Evolutionary conservation across 2,329 filamentous ascomycete genomes (phyloP).

Genomic region (Trichoderma pleuroti): DNA sequence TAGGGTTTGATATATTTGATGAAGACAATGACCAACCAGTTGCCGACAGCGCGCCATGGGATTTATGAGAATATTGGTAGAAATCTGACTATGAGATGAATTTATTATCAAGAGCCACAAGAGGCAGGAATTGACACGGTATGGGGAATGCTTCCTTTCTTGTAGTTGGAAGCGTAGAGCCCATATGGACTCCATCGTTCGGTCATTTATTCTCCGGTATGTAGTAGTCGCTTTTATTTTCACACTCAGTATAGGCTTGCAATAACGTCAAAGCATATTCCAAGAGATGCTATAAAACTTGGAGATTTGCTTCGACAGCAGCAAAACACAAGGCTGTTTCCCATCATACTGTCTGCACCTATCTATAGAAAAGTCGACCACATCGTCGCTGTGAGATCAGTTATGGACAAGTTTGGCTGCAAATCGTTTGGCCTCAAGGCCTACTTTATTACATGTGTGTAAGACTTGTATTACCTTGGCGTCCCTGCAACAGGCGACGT

Average conservation of each 20-base stretch:
- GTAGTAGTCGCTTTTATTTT: background rate
- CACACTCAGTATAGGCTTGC: background rate
- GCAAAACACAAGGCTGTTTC: too few species aligned
- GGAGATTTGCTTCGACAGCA: too few species aligned
- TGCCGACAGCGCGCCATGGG: background rate
- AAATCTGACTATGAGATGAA: background rate
- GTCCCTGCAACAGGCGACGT: background rate
- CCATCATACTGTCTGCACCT: too few species aligned
- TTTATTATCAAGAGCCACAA: background rate
- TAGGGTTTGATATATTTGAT: constrained; percentile 4
- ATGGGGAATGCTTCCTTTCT: background rate
- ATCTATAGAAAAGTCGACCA: background rate
- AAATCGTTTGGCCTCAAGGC: background rate
- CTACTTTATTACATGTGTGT: background rate
- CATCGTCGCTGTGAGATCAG: background rate
- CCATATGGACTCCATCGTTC: background rate
- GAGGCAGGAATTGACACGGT: background rate
- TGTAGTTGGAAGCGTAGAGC: background rate
- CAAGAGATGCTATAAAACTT: too few species aligned
- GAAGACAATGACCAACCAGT: constrained; percentile 4
- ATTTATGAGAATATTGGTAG: background rate
- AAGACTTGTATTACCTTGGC: background rate
- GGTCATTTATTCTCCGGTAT: background rate
- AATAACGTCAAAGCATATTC: background rate
- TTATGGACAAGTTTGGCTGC: background rate